A percentile compares a stretch with the other conserved stretches of the same genome.
phyloP scores from a whole-genome alignment of 2,329 filamentous ascomycete genomes.

The Sporothrix schenckii region DNA sequence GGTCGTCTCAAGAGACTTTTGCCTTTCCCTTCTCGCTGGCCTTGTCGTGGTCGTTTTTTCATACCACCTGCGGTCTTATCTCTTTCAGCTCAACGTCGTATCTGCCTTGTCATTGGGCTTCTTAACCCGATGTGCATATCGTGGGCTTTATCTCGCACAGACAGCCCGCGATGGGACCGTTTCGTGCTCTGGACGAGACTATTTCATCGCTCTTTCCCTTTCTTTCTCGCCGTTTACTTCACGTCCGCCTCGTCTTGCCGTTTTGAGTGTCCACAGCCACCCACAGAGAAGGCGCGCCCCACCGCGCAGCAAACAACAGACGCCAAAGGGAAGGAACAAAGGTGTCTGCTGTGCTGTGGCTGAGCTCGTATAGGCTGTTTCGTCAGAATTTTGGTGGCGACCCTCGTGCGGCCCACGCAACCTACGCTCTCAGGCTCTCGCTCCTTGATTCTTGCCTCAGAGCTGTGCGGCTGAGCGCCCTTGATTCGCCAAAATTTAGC shows the following conservation, averaged over 20 bases:
- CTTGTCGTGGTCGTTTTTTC: slow-evolving; percentile 7
- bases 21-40: neutral
- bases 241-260: slow-evolving; percentile 22
- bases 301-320: neutral
- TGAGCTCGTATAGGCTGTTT: slow-evolving; percentile 25
- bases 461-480: slow-evolving; percentile 14
- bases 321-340: neutral
- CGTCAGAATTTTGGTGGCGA: neutral
- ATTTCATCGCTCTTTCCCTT: slow-evolving; percentile 8
- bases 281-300: neutral
- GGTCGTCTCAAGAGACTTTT: neutral
- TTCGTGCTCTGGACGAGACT: neutral
- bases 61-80: neutral
- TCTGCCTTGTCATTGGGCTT: slow-evolving; percentile 12
- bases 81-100: slow-evolving; percentile 19
- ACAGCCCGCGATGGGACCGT: slow-evolving; percentile 9
- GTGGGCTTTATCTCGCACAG: neutral
- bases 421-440: neutral
- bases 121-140: neutral
- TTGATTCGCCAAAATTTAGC: slow-evolving; percentile 9
- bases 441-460: slow-evolving; percentile 1
- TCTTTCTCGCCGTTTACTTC: slow-evolving; percentile 19
- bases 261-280: slow-evolving; percentile 10
- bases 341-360: slow-evolving; percentile 26
- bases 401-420: neutral